These are phyloP conservation scores for Helminthosporium solani DNA, from an alignment of 2,329 filamentous ascomycete genomes.

Conservation along the genomic window DNA sequence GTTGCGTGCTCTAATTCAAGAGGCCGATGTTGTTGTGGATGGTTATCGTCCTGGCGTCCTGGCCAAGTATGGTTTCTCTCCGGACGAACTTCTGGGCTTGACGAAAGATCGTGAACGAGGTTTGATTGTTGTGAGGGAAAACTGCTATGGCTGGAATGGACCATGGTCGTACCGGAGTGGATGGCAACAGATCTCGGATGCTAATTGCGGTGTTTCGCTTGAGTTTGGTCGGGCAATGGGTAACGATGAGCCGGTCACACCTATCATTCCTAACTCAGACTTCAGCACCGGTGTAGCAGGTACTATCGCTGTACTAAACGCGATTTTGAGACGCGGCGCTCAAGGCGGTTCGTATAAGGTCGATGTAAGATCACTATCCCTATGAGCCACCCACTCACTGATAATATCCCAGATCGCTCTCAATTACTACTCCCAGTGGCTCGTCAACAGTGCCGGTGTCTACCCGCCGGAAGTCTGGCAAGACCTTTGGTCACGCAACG, in stretches of 20 bases:
- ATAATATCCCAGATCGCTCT: slow-evolving; percentile 28
- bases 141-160: slow-evolving; percentile 57
- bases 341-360: slow-evolving; percentile 45
- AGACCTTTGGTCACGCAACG: slow-evolving; percentile 50
- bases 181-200: slow-evolving; percentile 58
- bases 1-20: slow-evolving; percentile 45
- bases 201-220: slow-evolving; percentile 47
- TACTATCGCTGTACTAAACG: slow-evolving; percentile 45
- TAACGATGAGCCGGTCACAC: slow-evolving; percentile 47
- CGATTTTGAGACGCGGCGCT: slow-evolving; percentile 43
- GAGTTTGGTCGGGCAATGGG: slow-evolving; percentile 52
- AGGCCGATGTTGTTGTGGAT: slow-evolving; percentile 54
- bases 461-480: slow-evolving; percentile 50
- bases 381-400: not conserved
- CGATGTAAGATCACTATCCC: slow-evolving; percentile 37
- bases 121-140: slow-evolving; percentile 53
- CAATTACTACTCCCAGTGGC: slow-evolving; percentile 43
- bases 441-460: slow-evolving; percentile 33
- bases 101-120: slow-evolving; percentile 45
- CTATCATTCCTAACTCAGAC: slow-evolving; percentile 48
- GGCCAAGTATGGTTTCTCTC: slow-evolving; percentile 50
- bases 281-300: slow-evolving; percentile 50
- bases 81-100: slow-evolving; percentile 45
- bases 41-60: slow-evolving; percentile 53
- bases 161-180: slow-evolving; percentile 50